phyloP scores from a whole-genome alignment of 129 eudicot species.

The Arctium lappa region DNA sequence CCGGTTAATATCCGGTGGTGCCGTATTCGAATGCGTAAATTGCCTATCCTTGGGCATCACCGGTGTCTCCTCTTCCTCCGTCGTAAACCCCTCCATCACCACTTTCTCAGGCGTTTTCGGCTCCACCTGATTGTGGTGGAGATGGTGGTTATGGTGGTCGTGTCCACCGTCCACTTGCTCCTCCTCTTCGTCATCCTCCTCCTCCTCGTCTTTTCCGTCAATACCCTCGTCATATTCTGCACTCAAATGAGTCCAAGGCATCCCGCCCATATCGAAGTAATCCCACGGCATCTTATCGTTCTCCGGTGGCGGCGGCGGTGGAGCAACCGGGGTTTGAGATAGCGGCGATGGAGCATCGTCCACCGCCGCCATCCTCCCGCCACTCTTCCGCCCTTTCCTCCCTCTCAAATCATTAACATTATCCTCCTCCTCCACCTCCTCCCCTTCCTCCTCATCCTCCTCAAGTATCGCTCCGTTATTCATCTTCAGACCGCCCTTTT shows the following conservation, averaged over 20 bases:
- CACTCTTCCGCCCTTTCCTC: conserved; percentile 45
- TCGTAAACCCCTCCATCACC: conserved; percentile 41
- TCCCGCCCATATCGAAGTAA: conserved; percentile 58
- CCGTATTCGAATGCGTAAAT: conserved; percentile 81
- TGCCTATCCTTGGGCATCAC: conserved; percentile 48
- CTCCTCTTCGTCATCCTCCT: conserved; percentile 37
- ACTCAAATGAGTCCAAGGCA: conserved; percentile 35
- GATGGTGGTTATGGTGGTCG: conserved; percentile 24
- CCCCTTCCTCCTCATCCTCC: conserved; percentile 54
- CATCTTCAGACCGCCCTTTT: conserved; percentile 47
- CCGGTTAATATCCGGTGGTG: conserved; percentile 56
- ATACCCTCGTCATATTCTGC: conserved; percentile 45
- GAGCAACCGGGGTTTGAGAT: conserved; percentile 41
- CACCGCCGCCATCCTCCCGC: conserved; percentile 24
- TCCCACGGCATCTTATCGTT: conserved; percentile 78
- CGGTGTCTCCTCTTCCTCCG: conserved; percentile 72
- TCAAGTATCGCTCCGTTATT: conserved; percentile 43
- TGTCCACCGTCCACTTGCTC: conserved; percentile 25
- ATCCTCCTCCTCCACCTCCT: conserved; percentile 30
- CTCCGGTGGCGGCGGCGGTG: conserved; percentile 61
- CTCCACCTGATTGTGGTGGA: conserved; percentile 41
- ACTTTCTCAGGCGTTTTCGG: conserved; percentile 77
- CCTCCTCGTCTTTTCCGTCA: conserved; percentile 46
- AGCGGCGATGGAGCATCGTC: conserved; percentile 40
- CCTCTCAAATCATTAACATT: conserved; percentile 26